Evolutionary conservation across 495 filamentous ascomycete species (phyloP), one percentile per base, ranked within the genome.

Genomic region (Aspergillus nidulans): DNA sequence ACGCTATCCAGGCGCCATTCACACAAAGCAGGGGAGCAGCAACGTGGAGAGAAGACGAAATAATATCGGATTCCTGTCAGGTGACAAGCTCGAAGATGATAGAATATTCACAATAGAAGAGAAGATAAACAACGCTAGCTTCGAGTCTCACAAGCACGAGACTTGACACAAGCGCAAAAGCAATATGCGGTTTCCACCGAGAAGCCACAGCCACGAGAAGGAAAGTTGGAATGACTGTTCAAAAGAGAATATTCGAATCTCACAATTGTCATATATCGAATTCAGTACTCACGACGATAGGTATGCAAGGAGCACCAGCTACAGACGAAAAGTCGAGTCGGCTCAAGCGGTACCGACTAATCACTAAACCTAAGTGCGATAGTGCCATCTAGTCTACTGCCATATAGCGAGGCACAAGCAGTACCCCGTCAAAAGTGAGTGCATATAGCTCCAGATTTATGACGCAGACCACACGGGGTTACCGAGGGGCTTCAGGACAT

Each of bases 401-500:
- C 55, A 41, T 30, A 1, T 23, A 40, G 47, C 4, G 50, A 28
- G n/a, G 18, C 15, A 38, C 44, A 13, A n/a, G 25, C 28, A 19
- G 26, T 42, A 15, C 21, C 47, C 42, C 23, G 24, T 26, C 30
- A 7, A 21, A 46, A n/a, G n/a, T n/a, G 48, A 46, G 32, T 21
- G 43, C 26, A 24, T 32, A 25, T 4, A 39, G n/a, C 10, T 34
- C 25, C 24, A 38, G 49, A 30, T 10, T 18, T 12, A 30, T 60
- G 68, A 69, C 36, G 63, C 67, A 46, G 47, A 26, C 53, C 62
- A 69, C 30, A 56, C 44, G n/a, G 59, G 43, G 9, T 70, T 48
- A 60, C 77, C 77, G 8, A 74, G 65, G 30, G 86, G 82, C 18
- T 53, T 46, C 9, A 71, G 60, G 34, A 95, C 81, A 65, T 94